Base-by-base conservation (phyloP, 345 rosid species). In the Euphorbia pulcherrima region DNA sequence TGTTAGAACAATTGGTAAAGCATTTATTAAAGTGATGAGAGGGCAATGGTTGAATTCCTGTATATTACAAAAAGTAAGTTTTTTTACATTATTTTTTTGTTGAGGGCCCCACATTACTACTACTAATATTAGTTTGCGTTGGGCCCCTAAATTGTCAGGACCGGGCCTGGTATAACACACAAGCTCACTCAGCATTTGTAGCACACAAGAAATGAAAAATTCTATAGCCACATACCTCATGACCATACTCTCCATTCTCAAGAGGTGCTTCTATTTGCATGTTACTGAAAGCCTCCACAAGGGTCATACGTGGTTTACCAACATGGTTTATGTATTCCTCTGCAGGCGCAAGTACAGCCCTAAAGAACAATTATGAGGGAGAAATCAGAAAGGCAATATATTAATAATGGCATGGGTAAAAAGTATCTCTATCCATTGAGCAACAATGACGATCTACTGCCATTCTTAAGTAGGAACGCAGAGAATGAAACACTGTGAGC, bases 241-340 rank as follows among this genome's bases (percentile, higher is more conserved):
- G 91, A 52, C 78, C 83, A 12, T 83, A 70, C 37, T 83, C 96
- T 62, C 97, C 97, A 87, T 95, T 95, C 74, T 90, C 97, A 71
- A 86, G 83, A 68, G 83, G 78, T 71, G 84, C 96, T 79, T 89
- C 97, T 39, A 86, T 78, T 68, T 86, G 93, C 92, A 92, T 74
- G 84, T 78, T 90, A 83, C 92, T 83, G 68, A 94, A 95, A 68
- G 92, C 88, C 74, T 95, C 96, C 69, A 92, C 87, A 65, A 92
- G 96, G 18, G 97, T 86, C 70, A 78, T 72, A 60, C 81, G 81
- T 4, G 90, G 74, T 81, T 80, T 87, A 79, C 84, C 93, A 66
- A 83, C 90, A 76, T 84, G 85, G 70, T 83, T 85, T 61, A 82
- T 44, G 64, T 88, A 89, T 27, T 80, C 86, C 48, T 78, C 83